Base-by-base conservation (phyloP, 2,329 filamentous ascomycete species). In the Dactylellina drechsleri region DNA sequence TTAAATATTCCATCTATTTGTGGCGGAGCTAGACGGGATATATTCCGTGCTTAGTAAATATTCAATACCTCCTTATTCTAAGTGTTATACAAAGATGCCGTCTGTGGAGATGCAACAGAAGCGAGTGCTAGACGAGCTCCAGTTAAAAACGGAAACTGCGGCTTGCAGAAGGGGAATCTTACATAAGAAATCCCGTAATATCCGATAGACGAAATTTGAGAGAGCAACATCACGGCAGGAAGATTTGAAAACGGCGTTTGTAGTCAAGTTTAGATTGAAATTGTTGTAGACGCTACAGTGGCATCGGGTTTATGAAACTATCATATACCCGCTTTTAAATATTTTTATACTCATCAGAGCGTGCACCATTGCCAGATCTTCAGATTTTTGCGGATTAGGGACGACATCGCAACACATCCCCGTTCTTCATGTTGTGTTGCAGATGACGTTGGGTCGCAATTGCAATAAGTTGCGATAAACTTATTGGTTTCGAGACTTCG, bases 111-210 rank as follows among this genome's bases (percentile, higher is more conserved):
- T 18, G 43, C 43, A n/a, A 18, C 13, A 8, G 4, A 47, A 18
- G 16, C 5, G 43, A 36, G 31, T 36, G 31, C 5, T 36, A 36
- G 31, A 36, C 31, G 31, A 36, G 31, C 6, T 36, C 6, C 2
- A 26, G 12, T 26, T 20, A 45, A 43, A 28, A 16, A 45, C 31
- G 36, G 47, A 45, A 45, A 20, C 28, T 26, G 10, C 36, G 31
- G 31, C 12, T n/a, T 58, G 54, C 12, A 26, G 23, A 45, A 15
- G 13, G 36, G 54, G 16, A 58, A 52, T 73, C 68, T 73, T 66
- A 73, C 61, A 59, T 73, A 73, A 73, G 68, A 73, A 54, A 57
- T 57, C 50, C 61, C 50, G 36, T 62, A 62, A 52, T 43, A 36
- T 65, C 16, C 54, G 18, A 28, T 20, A 1, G 31, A 40, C 16